A percentile compares a stretch with the other conserved stretches of the same genome.
Conservation (phyloP, 2,329 filamentous ascomycete species). For the Cyphellophora attinorum region DNA sequence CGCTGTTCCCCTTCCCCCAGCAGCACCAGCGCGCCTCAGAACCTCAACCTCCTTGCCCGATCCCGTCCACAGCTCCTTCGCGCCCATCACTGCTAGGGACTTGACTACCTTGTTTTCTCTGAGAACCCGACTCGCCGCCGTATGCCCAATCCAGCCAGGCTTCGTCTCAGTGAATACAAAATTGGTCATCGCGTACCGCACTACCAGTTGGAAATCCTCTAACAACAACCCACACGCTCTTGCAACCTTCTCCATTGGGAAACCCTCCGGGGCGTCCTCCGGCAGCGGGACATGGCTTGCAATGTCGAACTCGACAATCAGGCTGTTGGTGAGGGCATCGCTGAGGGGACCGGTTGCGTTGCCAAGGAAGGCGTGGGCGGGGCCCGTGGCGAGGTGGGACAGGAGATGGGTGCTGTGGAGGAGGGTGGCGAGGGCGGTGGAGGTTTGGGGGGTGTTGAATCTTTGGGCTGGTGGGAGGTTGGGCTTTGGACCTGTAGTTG, state of each 20-base stretch:
- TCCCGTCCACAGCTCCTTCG: constrained; percentile 1
- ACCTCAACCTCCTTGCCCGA: constrained; percentile 9
- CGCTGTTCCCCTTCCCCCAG: too few species aligned
- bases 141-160: constrained; percentile 9
- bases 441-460: background rate
- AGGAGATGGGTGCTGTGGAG: background rate
- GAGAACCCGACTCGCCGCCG: constrained; percentile 7
- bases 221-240: constrained; percentile 1
- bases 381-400: background rate
- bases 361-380: background rate
- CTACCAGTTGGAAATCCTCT: constrained; percentile 7
- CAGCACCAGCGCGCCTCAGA: too few species aligned
- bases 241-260: background rate
- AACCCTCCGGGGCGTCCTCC: background rate
- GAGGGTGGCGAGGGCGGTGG: background rate
- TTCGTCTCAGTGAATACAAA: constrained; percentile 21
- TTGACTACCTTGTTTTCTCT: constrained; percentile 4
- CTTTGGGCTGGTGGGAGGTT: background rate
- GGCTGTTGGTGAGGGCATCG: constrained; percentile 1
- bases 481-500: background rate
- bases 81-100: constrained; percentile 6
- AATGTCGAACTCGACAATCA: constrained; percentile 2
- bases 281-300: constrained; percentile 1
- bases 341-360: background rate
- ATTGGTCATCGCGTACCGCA: constrained; percentile 22